Conservation (phyloP, 148 eudicot species). For the Camellia lanceoleosa region DNA sequence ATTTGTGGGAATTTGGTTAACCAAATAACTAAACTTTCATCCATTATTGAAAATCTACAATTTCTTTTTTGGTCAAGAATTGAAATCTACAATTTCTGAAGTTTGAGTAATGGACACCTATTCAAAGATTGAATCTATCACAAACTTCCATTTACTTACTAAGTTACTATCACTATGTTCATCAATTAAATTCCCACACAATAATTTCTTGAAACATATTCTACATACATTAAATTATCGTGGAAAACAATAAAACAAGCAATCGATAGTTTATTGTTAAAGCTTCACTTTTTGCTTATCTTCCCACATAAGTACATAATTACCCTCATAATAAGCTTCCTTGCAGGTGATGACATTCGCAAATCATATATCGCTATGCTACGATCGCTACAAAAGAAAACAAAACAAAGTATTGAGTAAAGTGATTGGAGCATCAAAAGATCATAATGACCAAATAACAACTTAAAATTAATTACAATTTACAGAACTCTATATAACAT, state of each 20-base stretch:
- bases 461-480: neutral
- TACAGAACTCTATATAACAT: neutral
- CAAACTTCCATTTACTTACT: no score
- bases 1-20: no score
- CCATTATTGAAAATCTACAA: no score
- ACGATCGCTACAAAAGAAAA: constrained; percentile 62
- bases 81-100: no score
- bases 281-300: neutral
- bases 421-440: neutral
- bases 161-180: no score
- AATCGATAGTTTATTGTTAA: neutral
- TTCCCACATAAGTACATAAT: neutral
- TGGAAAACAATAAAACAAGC: neutral
- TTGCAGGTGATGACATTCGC: constrained; percentile 73
- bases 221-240: neutral
- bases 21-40: no score
- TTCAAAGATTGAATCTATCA: no score
- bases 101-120: no score
- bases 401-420: neutral
- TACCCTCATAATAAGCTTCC: constrained; percentile 90
- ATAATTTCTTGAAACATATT: neutral
- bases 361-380: constrained; percentile 91
- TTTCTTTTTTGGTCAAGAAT: no score
- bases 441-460: neutral
- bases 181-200: neutral